A percentile compares a stretch with the other conserved stretches of the same genome.
Evolutionary conservation across 1,139 yeast species (phyloP).

Genomic region (Candida frijolesensis): DNA sequence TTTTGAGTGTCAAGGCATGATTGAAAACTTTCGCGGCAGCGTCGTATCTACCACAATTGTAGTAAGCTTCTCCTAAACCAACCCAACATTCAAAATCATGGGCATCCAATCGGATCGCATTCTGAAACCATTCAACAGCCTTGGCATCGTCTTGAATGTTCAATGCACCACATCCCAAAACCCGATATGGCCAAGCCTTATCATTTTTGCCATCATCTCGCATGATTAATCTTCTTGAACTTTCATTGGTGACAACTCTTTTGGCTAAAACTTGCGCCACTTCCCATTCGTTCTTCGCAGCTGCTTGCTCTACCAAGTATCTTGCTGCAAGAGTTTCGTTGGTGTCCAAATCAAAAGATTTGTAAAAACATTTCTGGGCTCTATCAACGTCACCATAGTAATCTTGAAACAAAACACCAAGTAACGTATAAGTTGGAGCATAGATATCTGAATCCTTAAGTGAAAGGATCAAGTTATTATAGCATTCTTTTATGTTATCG

Average conservation of each 20-base stretch:
- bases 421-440: slow-evolving; percentile 78
- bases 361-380: slow-evolving; percentile 85
- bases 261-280: slow-evolving; percentile 77
- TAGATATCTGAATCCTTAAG: slow-evolving; percentile 62
- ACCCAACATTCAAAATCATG: slow-evolving; percentile 82
- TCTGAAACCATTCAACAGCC: slow-evolving; percentile 89
- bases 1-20: slow-evolving; percentile 57
- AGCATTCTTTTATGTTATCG: slow-evolving; percentile 42
- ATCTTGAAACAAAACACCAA: slow-evolving; percentile 71
- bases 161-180: slow-evolving; percentile 76
- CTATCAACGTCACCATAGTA: slow-evolving; percentile 60
- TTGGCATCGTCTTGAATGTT: slow-evolving; percentile 73
- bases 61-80: slow-evolving; percentile 92
- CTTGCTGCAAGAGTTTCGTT: slow-evolving; percentile 76
- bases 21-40: slow-evolving; percentile 84
- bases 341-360: slow-evolving; percentile 85
- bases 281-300: slow-evolving; percentile 76
- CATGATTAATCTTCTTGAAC: slow-evolving; percentile 53
- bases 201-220: slow-evolving; percentile 32
- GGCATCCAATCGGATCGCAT: slow-evolving; percentile 70
- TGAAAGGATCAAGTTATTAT: slow-evolving; percentile 59
- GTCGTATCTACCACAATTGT: slow-evolving; percentile 79
- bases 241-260: slow-evolving; percentile 63
- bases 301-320: slow-evolving; percentile 67
- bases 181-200: slow-evolving; percentile 82